These are phyloP conservation scores for Colletotrichum sp. DNA, from an alignment of 2,329 filamentous ascomycete species.

Conservation along the genomic window DNA sequence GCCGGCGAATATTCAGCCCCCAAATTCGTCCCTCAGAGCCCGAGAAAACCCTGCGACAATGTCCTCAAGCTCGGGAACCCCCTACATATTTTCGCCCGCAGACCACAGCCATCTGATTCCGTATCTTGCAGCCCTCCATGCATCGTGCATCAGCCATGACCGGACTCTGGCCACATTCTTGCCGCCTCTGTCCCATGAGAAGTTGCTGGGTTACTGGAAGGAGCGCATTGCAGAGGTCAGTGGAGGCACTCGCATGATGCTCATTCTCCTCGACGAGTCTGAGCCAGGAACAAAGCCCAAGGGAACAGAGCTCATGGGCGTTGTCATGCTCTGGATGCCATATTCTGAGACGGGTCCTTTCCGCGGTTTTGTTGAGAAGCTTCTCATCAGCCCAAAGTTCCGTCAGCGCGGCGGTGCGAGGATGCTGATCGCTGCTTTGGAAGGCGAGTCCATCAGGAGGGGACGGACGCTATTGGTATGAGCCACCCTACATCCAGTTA, in stretches of 20 bases:
- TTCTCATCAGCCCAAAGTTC: constrained; percentile 59
- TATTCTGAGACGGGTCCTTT: constrained; percentile 61
- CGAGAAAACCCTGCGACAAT: background rate
- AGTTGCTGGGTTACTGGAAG: constrained; percentile 64
- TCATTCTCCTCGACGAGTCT: constrained; percentile 52
- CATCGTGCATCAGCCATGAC: constrained; percentile 63
- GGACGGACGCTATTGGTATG: constrained; percentile 58
- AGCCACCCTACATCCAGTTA: background rate
- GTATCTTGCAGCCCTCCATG: constrained; percentile 63
- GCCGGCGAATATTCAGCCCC: background rate
- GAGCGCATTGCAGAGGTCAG: constrained; percentile 52
- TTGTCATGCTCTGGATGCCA: constrained; percentile 59
- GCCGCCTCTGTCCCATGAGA: constrained; percentile 61
- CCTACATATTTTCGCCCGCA: constrained; percentile 45
- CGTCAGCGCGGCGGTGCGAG: constrained; percentile 57
- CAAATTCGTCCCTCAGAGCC: background rate
- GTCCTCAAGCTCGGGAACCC: constrained; percentile 14
- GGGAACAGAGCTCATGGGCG: constrained; percentile 55
- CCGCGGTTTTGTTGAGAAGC: constrained; percentile 60
- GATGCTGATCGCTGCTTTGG: constrained; percentile 57
- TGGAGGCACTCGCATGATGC: constrained; percentile 52
- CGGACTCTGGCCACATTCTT: constrained; percentile 63
- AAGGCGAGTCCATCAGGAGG: constrained; percentile 53
- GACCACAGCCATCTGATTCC: constrained; percentile 57
- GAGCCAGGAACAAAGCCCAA: constrained; percentile 37